These are phyloP conservation scores for Euphorbia lathyris DNA, from an alignment of 345 rosid genomes.

Conservation along the genomic window DNA sequence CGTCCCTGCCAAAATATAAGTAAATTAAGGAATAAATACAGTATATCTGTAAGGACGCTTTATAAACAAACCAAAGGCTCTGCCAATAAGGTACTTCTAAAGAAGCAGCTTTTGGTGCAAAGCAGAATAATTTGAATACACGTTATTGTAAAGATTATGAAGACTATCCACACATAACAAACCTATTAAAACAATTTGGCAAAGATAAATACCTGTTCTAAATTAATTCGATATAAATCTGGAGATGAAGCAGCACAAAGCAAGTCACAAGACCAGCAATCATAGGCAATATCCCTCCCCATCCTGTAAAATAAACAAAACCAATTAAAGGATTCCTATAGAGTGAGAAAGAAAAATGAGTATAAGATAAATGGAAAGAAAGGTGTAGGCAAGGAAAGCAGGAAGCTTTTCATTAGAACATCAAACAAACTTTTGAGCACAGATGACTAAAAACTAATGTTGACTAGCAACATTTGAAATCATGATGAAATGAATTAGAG, in stretches of 20 bases:
- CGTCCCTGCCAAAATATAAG: slow-evolving; percentile 53
- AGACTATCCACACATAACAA: not conserved
- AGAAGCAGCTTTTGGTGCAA: not conserved
- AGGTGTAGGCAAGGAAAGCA: not conserved
- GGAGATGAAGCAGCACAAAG: slow-evolving; percentile 98
- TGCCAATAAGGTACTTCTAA: not conserved
- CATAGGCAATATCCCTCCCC: slow-evolving; percentile 90
- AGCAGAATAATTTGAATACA: not conserved
- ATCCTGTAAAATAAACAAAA: slow-evolving; percentile 44
- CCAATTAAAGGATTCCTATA: not conserved
- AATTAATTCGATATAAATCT: slow-evolving; percentile 84
- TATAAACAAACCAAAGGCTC: not conserved
- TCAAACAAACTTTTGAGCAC: not conserved
- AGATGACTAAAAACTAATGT: not conserved
- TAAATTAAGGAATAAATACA: slow-evolving; percentile 11
- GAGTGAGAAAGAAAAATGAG: not conserved
- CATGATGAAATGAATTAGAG: not conserved
- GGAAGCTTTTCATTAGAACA: not conserved
- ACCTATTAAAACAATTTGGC: not conserved
- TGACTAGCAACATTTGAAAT: not conserved
- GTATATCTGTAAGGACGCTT: not conserved
- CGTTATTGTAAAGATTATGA: not conserved
- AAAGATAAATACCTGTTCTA: slow-evolving; percentile 63
- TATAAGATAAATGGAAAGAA: not conserved
- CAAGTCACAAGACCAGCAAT: slow-evolving; percentile 93